Conservation (phyloP, 805 yeast genomes). For the Yarrowia porcina region DNA sequence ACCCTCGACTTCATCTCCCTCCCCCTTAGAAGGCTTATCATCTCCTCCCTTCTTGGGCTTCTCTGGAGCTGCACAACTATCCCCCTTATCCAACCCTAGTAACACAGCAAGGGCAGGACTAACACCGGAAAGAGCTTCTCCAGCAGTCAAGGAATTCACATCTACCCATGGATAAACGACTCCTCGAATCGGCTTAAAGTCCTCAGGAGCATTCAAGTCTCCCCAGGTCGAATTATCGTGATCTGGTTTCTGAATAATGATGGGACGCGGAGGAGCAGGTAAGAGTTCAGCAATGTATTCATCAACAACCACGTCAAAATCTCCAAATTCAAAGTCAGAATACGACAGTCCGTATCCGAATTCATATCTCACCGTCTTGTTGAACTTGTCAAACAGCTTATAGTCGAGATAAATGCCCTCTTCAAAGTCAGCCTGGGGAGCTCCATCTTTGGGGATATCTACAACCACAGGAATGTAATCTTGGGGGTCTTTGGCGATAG, state of each 20-base stretch:
- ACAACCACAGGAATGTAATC: slow-evolving; percentile 51
- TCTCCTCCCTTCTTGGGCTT: too few species aligned
- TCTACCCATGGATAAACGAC: slow-evolving; percentile 51
- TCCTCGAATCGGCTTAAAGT: slow-evolving; percentile 36
- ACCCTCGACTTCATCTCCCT: neutral
- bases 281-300: slow-evolving; percentile 46
- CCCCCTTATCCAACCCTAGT: neutral
- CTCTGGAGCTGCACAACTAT: neutral
- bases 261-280: slow-evolving; percentile 40
- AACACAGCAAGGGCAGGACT: neutral
- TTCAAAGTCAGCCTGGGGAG: slow-evolving; percentile 38
- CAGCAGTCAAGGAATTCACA: neutral
- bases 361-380: slow-evolving; percentile 56
- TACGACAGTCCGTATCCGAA: slow-evolving; percentile 63
- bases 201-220: neutral
- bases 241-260: neutral
- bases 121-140: neutral
- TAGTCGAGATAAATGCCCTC: slow-evolving; percentile 55
- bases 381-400: slow-evolving; percentile 53
- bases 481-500: slow-evolving; percentile 52
- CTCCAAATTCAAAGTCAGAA: slow-evolving; percentile 42
- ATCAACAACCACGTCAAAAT: slow-evolving; percentile 41
- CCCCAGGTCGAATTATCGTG: neutral
- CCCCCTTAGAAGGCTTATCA: neutral
- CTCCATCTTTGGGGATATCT: slow-evolving; percentile 39